These are phyloP conservation scores for Mariannaea elegans DNA, from an alignment of 2,329 filamentous ascomycete species.

Conservation along the genomic window DNA sequence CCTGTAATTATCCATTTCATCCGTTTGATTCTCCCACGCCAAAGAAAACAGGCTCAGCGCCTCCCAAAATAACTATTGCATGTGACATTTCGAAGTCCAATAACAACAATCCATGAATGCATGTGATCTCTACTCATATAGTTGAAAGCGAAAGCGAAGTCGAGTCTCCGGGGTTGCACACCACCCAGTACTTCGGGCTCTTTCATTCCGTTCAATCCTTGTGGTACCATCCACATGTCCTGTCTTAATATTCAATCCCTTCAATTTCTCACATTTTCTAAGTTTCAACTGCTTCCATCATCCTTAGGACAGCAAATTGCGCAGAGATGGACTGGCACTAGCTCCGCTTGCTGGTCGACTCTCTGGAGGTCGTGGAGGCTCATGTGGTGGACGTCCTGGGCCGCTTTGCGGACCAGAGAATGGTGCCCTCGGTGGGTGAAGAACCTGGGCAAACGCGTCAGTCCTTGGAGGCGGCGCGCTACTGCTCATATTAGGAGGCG, in stretches of 20 bases:
- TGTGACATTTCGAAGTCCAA: too few species aligned
- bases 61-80: not conserved
- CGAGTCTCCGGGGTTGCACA: too few species aligned
- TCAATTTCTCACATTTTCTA: not conserved
- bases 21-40: too few species aligned
- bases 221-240: not conserved
- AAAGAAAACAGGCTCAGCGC: too few species aligned
- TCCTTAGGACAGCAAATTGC: constrained; percentile 73
- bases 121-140: too few species aligned
- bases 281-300: not conserved
- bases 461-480: constrained; percentile 45
- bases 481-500: constrained; percentile 46
- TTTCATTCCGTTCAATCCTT: not conserved
- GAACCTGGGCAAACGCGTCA: constrained; percentile 51
- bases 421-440: constrained; percentile 52
- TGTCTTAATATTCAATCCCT: not conserved
- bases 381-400: constrained; percentile 47
- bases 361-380: constrained; percentile 48
- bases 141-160: too few species aligned
- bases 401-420: constrained; percentile 56
- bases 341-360: constrained; percentile 67
- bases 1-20: not conserved
- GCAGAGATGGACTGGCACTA: constrained; percentile 79
- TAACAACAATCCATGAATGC: too few species aligned
- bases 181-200: not conserved